phyloP scores from a whole-genome alignment of 768 basidiomycete species.

The Russula dissimulans region DNA sequence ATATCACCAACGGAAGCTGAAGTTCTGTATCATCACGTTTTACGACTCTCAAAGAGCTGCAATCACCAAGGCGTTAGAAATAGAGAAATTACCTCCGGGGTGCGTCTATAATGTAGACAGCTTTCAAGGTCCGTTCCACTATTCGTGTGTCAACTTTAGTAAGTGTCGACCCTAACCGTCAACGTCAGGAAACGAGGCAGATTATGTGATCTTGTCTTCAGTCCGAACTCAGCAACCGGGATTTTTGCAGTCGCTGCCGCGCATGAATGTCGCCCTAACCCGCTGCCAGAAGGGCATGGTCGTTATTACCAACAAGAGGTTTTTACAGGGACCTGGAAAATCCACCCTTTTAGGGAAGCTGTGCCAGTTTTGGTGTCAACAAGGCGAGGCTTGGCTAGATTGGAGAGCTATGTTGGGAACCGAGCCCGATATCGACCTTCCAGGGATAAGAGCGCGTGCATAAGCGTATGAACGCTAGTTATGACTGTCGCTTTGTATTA shows the following conservation, averaged over 20 bases:
- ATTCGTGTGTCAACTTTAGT: neutral
- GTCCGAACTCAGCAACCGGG: constrained; percentile 39
- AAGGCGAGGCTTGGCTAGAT: constrained; percentile 26
- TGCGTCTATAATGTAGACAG: constrained; percentile 2
- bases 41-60: constrained; percentile 36
- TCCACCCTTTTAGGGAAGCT: constrained; percentile 36
- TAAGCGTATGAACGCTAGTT: no score
- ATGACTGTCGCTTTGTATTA: no score
- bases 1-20: neutral
- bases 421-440: no score
- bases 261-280: constrained; percentile 37
- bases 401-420: constrained; percentile 1
- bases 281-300: constrained; percentile 41
- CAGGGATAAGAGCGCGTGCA: no score
- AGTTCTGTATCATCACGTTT: constrained; percentile 43
- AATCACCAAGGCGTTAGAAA: constrained; percentile 28
- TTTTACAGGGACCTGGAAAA: constrained; percentile 28
- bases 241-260: constrained; percentile 35
- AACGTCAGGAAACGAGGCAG: constrained; percentile 39
- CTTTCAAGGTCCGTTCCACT: neutral
- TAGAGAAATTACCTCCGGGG: constrained; percentile 27
- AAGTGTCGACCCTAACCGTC: neutral
- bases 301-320: constrained; percentile 37
- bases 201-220: constrained; percentile 40
- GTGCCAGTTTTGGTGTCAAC: constrained; percentile 23